Percentiles rank a stretch among this genome's conserved stretches.
phyloP scores from a whole-genome alignment of 371 early-diverging fungal species.

The Mortierella sp. region DNA sequence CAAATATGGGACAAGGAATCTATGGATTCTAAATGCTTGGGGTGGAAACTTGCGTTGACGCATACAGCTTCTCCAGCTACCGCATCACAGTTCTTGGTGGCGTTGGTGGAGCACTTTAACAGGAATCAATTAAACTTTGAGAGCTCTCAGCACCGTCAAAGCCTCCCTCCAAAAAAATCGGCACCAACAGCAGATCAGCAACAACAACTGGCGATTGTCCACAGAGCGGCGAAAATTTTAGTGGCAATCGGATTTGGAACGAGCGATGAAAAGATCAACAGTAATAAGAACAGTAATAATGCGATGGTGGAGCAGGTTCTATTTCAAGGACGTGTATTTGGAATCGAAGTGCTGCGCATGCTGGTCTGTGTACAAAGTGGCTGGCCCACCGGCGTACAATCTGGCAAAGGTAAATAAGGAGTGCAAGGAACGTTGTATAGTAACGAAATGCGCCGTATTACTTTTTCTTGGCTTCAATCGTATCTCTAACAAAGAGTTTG shows the following conservation, averaged over 20 bases:
- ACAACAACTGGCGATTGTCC: slow-evolving; percentile 15
- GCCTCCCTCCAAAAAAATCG: background rate
- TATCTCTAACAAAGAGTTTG: background rate
- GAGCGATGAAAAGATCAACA: background rate
- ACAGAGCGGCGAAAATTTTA: slow-evolving; percentile 22
- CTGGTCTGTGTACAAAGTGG: slow-evolving; percentile 49
- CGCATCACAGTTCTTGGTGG: slow-evolving; percentile 13
- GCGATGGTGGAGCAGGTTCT: slow-evolving; percentile 18
- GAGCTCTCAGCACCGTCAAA: background rate
- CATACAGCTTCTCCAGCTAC: slow-evolving; percentile 5
- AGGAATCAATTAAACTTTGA: slow-evolving; percentile 12
- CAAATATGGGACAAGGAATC: slow-evolving; percentile 27
- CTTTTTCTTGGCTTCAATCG: background rate
- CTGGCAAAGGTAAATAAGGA: slow-evolving; percentile 17
- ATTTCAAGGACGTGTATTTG: slow-evolving; percentile 32
- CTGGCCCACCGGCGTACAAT: slow-evolving; percentile 34
- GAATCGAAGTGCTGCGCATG: slow-evolving; percentile 20
- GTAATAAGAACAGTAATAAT: slow-evolving; percentile 5
- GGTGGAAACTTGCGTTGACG: slow-evolving; percentile 23
- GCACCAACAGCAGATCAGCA: background rate
- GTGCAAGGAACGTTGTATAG: too few relatives aligned
- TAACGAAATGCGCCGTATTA: too few relatives aligned
- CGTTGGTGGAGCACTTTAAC: slow-evolving; percentile 25
- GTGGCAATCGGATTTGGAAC: slow-evolving; percentile 29
- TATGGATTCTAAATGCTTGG: background rate